phyloP scores from a whole-genome alignment of 345 rosid genomes.

The Eucalyptus shirleyi region DNA sequence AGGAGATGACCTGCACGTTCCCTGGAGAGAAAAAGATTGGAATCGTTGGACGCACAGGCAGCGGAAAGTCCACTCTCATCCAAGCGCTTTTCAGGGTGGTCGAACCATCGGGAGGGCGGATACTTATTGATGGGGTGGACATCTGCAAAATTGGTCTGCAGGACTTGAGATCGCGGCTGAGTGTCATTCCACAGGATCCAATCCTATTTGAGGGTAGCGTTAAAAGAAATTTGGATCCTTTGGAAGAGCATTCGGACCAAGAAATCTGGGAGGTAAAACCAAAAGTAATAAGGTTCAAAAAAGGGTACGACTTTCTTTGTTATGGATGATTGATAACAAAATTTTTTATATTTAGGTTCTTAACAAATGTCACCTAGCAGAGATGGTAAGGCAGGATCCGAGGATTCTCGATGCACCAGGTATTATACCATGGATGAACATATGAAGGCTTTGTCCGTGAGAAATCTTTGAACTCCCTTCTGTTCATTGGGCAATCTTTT shows the following conservation, averaged over 20 bases:
- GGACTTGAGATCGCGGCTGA: slow-evolving; percentile 64
- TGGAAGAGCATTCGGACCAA: slow-evolving; percentile 55
- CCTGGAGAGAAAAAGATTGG: slow-evolving; percentile 63
- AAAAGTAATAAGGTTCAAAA: neutral
- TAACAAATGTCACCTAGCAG: slow-evolving; percentile 36
- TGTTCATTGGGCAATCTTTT: neutral
- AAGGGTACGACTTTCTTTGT: neutral
- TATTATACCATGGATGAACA: neutral
- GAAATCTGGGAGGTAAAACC: slow-evolving; percentile 62
- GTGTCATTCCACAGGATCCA: slow-evolving; percentile 86
- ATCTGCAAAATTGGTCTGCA: slow-evolving; percentile 58
- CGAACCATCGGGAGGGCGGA: slow-evolving; percentile 61
- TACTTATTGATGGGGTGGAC: slow-evolving; percentile 67
- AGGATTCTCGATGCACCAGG: slow-evolving; percentile 50
- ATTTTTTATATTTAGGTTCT: slow-evolving; percentile 14
- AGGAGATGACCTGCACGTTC: slow-evolving; percentile 55
- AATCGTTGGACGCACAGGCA: slow-evolving; percentile 89
- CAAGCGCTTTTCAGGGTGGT: slow-evolving; percentile 84
- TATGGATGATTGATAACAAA: neutral
- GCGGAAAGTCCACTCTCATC: slow-evolving; percentile 82
- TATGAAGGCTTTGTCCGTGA: neutral
- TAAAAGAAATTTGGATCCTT: slow-evolving; percentile 66
- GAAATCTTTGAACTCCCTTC: neutral
- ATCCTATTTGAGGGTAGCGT: slow-evolving; percentile 73
- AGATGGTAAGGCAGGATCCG: slow-evolving; percentile 34